Base-by-base conservation (phyloP, 306 rosid species). In the Fagus crenata region DNA sequence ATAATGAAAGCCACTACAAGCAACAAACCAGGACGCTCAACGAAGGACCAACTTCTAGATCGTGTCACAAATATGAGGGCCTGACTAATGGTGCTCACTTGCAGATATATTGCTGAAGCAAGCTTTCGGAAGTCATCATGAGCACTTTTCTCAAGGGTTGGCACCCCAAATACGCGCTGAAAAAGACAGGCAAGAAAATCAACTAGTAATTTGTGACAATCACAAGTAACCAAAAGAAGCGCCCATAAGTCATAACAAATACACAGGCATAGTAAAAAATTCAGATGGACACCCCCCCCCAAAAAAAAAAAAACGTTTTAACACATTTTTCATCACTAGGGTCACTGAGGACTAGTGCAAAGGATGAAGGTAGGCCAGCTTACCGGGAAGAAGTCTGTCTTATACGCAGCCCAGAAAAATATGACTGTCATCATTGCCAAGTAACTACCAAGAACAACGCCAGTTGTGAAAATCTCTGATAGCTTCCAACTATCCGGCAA, bases 401-500 rank as follows among this genome's bases (percentile, higher is more conserved):
- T 95, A 84, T 87, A 95, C 49, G 98, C 96, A 43, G 87, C 96
- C 97, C 97, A 95, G 78, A 95, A 95, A 90, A 95, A 95, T 88
- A 95, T 95, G 18, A 95, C 98, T 8, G 98, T 95, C 96, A 95
- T 95, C 93, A 95, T 88, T 79, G 98, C 98, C 89, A 95, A 82
- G 92, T 95, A 95, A 84, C 93, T 86, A 65, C 98, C 98, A 1
- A 95, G 98, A 56, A 95, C 83, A 73, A 95, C 31, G 36, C 98
- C 98, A 40, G 98, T 95, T 46, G 98, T 84, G 81, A 95, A 95
- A 85, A 95, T 95, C 85, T 95, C 98, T 0, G 96, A 75, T 68
- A 95, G 88, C 84, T 95, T 95, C 98, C 98, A 95, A 88, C 97
- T 95, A 90, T 95, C 98, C 6, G 98, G 98, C 70, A 95, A 87